A percentile compares a stretch with the other conserved stretches of the same genome.
These are phyloP conservation scores for Microcyclospora pomicola DNA, from an alignment of 2,329 filamentous ascomycete species.

Conservation along the genomic window DNA sequence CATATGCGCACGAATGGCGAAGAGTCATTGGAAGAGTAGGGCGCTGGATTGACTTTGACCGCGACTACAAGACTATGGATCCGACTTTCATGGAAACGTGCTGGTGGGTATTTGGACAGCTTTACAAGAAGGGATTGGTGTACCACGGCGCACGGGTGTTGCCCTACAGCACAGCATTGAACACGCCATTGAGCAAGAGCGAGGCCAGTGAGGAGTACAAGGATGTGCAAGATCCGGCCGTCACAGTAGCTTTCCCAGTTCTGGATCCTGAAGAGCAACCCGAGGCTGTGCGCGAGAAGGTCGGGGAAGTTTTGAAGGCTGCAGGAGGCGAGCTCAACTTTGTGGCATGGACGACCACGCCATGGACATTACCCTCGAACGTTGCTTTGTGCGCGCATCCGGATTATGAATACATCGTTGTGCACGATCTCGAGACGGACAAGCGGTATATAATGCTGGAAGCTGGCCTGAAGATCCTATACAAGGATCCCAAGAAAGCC, in stretches of 20 bases:
- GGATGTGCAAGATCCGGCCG: conserved; percentile 77
- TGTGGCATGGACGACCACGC: conserved; percentile 81
- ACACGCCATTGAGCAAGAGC: conserved; percentile 82
- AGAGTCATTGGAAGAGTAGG: conserved; percentile 76
- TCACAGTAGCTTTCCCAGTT: conserved; percentile 79
- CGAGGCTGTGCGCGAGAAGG: conserved; percentile 14
- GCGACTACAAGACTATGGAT: conserved; percentile 97
- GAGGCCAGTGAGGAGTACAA: conserved; percentile 93
- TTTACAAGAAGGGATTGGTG: conserved; percentile 78
- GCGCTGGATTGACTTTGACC: conserved; percentile 95
- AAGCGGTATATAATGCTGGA: conserved; percentile 80
- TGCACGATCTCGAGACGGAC: conserved; percentile 65
- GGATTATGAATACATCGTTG: conserved; percentile 76
- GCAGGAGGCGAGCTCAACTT: conserved; percentile 46
- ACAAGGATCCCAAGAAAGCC: conserved; percentile 92
- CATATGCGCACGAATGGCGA: conserved; percentile 76
- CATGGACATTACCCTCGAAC: conserved; percentile 75
- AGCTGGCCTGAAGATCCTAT: conserved; percentile 64
- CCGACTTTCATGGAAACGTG: conserved; percentile 87
- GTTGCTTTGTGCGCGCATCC: conserved; percentile 64
- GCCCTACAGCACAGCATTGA: conserved; percentile 86
- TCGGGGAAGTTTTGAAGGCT: conserved; percentile 18
- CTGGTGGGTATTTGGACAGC: conserved; percentile 94
- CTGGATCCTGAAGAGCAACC: conserved; percentile 27
- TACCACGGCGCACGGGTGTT: conserved; percentile 87